Evolutionary conservation across 1,284 basidiomycete genomes (phyloP), one percentile per base, ranked within the genome.

Genomic region (Ganoderma resinaceum): DNA sequence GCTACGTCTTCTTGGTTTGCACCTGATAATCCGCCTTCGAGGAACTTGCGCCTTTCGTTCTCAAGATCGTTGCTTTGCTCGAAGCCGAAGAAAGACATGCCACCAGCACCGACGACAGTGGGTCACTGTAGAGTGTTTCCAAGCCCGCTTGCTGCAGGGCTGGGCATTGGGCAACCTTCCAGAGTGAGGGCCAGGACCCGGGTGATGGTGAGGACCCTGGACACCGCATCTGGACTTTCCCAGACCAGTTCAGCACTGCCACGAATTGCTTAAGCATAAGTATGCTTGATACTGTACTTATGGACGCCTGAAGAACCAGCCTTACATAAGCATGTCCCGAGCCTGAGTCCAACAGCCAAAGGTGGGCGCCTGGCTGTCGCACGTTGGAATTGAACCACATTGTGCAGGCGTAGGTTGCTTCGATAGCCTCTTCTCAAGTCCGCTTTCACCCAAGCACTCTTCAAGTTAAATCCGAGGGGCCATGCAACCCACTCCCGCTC

Each of bases 1-100:
- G 90, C 88, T 72, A 98, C 85, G 82, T 96, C 91, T 75, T 94
- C 95, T 73, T 89, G 86, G 37, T 85, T 67, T 26, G 73, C 71
- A n/a, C 70, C 74, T 16, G 65, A 57, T 2, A 59, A 62, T 23
- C 85, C 61, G 57, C 86, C 82, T 62, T 86, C 83, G 65, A 85
- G 82, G 74, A 88, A 88, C 68, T 79, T 83, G 74, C 83, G 84
- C 76, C 84, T 89, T 77, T 90, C 88, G 63, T 84, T 84, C 78
- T 91, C 89, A 78, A 92, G 79, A 79, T 87, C 85, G 79, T 82
- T 85, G 29, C 66, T 68, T 71, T 89, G 82, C 80, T 90, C 89
- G 77, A 93, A 87, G 72, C 90, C 91, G 82, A 94, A 93, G 87
- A 94, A 94, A 76, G 93, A 89, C 93, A 94, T 93, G 75, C 74